Base-by-base conservation (phyloP, 192 early-diverging fungal species). In the Entophlyctis luteolus region DNA sequence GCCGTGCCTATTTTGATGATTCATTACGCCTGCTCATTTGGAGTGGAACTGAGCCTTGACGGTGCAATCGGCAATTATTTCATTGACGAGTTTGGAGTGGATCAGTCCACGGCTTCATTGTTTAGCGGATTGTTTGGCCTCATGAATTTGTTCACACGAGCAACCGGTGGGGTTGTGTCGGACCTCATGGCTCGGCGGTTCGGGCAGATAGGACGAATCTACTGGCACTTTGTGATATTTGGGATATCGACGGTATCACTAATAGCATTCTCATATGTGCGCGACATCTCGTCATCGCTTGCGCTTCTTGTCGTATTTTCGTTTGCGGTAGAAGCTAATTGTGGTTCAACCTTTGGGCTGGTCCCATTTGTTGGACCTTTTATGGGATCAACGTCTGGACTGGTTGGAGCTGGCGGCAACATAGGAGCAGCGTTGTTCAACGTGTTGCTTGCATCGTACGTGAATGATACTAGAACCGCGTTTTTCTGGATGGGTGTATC, bases 101-200 rank as follows among this genome's bases (percentile, higher is more conserved):
- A 58, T 35, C 56, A 58, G 37, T 6, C 4, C 28, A 58, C 33
- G 28, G 32, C 6, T 31, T 18, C 28, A n/a, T 10, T 38, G 22
- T 25, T 58, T 8, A 86, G 77, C 25, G 76, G 84, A 23, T 59
- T 85, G 39, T 88, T 88, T 76, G 87, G 87, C 31, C 57, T 88
- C 18, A 74, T 89, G 72, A 88, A 88, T 60, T 12, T 88, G 16
- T 87, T 88, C 54, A 83, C 87, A 23, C 83, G 87, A 33, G 78
- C 83, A 1, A 62, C 78, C 2, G 87, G 87, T 32, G 87, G 87
- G 18, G 50, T 86, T 25, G 16, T 86, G 25, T 79, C 83, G 5
- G 87, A 88, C 52, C 53, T 57, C 57, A 33, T 81, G 34, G 69
- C 67, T 46, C 25, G 35, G 38, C 46, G 65, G 49, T 37, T 62